Percentiles rank a stretch among this genome's conserved stretches.
These are phyloP conservation scores for Thoreauomyces humboldtii DNA, from an alignment of 192 early-diverging fungal species.

Conservation along the genomic window DNA sequence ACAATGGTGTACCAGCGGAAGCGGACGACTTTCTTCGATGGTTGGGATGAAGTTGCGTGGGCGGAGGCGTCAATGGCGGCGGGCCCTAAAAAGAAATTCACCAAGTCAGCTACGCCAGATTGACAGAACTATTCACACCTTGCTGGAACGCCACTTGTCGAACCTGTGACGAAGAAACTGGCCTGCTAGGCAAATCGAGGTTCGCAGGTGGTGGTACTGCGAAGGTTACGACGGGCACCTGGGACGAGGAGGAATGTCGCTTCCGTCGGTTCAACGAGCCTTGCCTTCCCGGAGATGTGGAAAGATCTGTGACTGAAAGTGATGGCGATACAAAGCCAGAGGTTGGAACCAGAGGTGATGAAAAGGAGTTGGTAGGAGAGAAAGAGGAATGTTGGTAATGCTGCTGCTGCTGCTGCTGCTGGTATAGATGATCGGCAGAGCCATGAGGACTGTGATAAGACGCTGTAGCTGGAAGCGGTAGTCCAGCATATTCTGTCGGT, in stretches of 20 bases:
- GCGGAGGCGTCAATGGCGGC: conserved; percentile 11
- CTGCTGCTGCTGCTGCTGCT: not conserved
- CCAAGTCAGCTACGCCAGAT: not conserved
- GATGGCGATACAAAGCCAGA: not conserved
- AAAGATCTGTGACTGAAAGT: not conserved
- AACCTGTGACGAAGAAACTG: not conserved
- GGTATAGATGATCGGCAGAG: too few relatives aligned
- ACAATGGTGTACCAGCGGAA: not conserved
- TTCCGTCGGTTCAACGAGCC: not conserved
- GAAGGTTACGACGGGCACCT: not conserved
- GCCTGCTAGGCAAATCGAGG: too few relatives aligned
- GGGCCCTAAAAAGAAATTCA: not conserved
- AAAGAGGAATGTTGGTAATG: not conserved
- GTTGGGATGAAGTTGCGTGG: not conserved
- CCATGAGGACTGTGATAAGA: conserved; percentile 5
- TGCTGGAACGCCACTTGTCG: not conserved
- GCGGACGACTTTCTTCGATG: not conserved
- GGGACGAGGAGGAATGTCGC: not conserved
- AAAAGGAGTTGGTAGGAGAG: not conserved
- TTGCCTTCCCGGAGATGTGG: not conserved
- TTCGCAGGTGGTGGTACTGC: conserved; percentile 8
- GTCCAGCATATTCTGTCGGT: not conserved
- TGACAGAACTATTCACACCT: not conserved
- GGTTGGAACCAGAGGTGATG: not conserved
- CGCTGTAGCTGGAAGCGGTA: conserved; percentile 25